Percentiles rank a stretch among this genome's conserved stretches.
phyloP scores from a whole-genome alignment of 1,139 yeast species.

The Blastobotrys aristatus region DNA sequence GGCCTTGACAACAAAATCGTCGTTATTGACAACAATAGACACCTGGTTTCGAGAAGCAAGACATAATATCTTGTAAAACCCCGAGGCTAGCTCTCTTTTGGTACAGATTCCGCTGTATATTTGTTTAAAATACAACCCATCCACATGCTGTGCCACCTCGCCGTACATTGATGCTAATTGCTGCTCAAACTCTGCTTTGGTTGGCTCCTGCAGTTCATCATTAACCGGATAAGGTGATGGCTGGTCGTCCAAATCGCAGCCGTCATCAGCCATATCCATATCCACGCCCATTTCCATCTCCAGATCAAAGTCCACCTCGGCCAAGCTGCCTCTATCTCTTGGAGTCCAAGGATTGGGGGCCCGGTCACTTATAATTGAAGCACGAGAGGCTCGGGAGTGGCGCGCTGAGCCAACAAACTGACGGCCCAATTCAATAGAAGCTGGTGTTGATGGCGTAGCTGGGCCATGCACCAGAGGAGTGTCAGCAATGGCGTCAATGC shows the following conservation, averaged over 20 bases:
- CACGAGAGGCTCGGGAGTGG: slow-evolving; percentile 1
- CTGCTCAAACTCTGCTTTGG: neutral
- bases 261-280: neutral
- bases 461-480: too few relatives aligned
- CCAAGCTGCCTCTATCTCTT: too few relatives aligned
- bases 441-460: slow-evolving; percentile 7
- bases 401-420: neutral
- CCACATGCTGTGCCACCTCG: neutral
- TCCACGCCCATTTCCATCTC: slow-evolving; percentile 1
- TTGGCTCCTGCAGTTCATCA: neutral
- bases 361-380: neutral
- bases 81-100: neutral
- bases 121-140: neutral
- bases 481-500: too few relatives aligned
- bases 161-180: neutral
- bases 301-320: neutral
- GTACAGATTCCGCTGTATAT: neutral
- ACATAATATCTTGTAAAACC: slow-evolving; percentile 12
- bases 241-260: neutral
- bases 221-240: neutral
- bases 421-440: slow-evolving; percentile 11
- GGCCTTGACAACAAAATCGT: neutral
- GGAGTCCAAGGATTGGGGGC: too few relatives aligned
- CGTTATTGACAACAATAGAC: neutral
- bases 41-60: slow-evolving; percentile 9